phyloP scores from a whole-genome alignment of 257 asterid genomes.

The Primulina huaijiensis region DNA sequence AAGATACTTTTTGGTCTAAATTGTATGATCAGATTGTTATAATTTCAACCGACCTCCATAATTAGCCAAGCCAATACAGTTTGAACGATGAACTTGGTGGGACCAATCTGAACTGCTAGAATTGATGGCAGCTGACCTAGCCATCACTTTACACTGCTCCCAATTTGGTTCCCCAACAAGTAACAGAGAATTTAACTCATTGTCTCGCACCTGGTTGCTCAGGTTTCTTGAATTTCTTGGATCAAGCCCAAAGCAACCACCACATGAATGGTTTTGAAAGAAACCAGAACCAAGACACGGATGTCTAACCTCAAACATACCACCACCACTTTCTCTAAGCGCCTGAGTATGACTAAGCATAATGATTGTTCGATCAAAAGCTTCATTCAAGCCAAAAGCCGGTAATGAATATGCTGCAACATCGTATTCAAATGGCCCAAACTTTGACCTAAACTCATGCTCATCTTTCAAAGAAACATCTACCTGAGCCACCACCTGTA shows the following conservation, averaged over 20 bases:
- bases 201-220: constrained; percentile 21
- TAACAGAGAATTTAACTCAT: constrained; percentile 32
- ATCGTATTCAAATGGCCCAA: constrained; percentile 46
- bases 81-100: constrained; percentile 29
- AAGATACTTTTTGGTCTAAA: neutral
- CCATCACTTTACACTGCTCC: constrained; percentile 60
- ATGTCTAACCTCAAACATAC: constrained; percentile 58
- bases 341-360: constrained; percentile 61
- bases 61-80: constrained; percentile 59
- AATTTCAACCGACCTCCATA: constrained; percentile 49
- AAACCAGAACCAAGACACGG: constrained; percentile 66
- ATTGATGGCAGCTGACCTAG: constrained; percentile 65
- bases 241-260: constrained; percentile 46
- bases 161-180: constrained; percentile 66
- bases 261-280: constrained; percentile 62
- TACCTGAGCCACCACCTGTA: constrained; percentile 75
- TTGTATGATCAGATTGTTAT: neutral
- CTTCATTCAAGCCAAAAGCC: constrained; percentile 77
- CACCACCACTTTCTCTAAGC: constrained; percentile 33
- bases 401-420: constrained; percentile 61
- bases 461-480: constrained; percentile 31
- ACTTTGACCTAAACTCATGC: constrained; percentile 44
- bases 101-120: constrained; percentile 48
- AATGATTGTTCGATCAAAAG: constrained; percentile 59
- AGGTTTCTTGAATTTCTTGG: constrained; percentile 24